Evolutionary conservation across 2,329 filamentous ascomycete species (phyloP), one percentile per base, ranked within the genome.

Genomic region (Lecanosticta acicola): DNA sequence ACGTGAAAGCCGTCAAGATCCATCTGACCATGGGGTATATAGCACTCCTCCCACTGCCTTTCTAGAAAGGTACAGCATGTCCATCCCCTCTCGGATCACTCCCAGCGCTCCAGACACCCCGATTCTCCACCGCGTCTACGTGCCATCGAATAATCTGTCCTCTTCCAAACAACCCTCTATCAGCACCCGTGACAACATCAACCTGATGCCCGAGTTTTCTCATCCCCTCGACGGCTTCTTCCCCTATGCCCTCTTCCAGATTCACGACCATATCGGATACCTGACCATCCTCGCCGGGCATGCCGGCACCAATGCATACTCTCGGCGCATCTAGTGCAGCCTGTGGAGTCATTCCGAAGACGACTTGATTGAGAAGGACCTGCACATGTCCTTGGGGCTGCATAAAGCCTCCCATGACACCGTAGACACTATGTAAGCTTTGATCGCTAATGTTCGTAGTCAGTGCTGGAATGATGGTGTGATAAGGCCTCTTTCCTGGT

Each of bases 391-490:
- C 93, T 68, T 97, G 93, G 0, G 93, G 93, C 70, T 98, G 93
- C 86, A 97, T 97, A 69, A 94, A 97, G 2, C 89, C 91, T 42
- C 93, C 93, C 93, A 97, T 97, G 49, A 97, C 91, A 43, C 93
- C 93, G 60, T 91, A 96, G 0, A 94, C 85, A 3, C 81, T 85
- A 66, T 95, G 87, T 46, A 97, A 70, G 39, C 78, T 83, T 19
- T 80, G 79, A 57, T 94, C 88, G 3, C 71, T 70, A 14, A 79
- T 65, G 56, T 93, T 88, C 0, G 93, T 97, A 14, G 91, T 81
- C 66, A 97, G 77, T 0, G 86, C 91, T 0, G 93, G 91, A 59
- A 98, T 98, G 66, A 98, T 97, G 43, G 93, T 98, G 68, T 97
- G 93, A 68, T 97, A 98, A 0, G 93, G 93, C 37, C 93, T 71